phyloP scores from a whole-genome alignment of 306 rosid genomes.

The Casuarina cunninghamiana region DNA sequence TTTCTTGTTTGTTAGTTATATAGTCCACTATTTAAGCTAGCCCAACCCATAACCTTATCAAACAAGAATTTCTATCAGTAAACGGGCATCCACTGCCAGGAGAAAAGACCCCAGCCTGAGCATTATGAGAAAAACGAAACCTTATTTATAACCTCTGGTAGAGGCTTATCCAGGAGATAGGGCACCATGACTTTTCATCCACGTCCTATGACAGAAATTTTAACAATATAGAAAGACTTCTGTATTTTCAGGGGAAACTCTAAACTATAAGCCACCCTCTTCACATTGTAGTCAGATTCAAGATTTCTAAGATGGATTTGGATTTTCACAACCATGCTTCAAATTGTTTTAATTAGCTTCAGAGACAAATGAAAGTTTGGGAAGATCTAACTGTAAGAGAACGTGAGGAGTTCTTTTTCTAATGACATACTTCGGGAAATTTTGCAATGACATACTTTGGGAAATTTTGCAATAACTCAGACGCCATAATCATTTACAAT shows the following conservation, averaged over 20 bases:
- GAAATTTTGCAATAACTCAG: neutral
- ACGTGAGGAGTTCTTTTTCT: neutral
- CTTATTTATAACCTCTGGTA: neutral
- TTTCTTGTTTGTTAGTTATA: neutral
- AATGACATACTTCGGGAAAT: neutral
- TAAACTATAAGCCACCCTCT: neutral
- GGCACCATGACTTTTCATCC: neutral
- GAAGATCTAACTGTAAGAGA: neutral
- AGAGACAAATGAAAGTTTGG: neutral
- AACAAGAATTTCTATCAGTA: neutral
- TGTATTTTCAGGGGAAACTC: neutral
- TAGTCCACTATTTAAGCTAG: neutral
- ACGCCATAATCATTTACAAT: neutral
- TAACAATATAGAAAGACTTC: neutral
- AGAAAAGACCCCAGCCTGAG: neutral
- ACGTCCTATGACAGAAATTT: neutral
- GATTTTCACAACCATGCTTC: neutral
- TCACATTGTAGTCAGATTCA: neutral
- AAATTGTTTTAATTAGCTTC: neutral
- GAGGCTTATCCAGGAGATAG: neutral
- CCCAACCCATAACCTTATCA: neutral
- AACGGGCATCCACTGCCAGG: neutral
- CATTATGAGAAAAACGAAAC: neutral
- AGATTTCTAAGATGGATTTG: neutral
- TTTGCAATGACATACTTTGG: neutral